These are phyloP conservation scores for Aspergillus hortae DNA, from an alignment of 2,329 filamentous ascomycete genomes.

Conservation along the genomic window DNA sequence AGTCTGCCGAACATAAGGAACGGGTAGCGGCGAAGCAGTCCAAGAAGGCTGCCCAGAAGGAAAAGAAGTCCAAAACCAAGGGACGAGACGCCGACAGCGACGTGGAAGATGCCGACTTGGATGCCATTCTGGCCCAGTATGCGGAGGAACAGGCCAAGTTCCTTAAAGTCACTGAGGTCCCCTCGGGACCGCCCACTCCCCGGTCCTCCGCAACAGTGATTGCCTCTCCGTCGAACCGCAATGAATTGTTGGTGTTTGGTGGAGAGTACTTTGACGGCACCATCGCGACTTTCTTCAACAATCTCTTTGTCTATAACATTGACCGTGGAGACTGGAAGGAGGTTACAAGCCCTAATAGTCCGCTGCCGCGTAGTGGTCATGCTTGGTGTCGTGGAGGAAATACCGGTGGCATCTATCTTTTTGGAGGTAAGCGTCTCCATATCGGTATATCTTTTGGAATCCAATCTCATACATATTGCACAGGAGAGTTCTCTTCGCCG, in stretches of 20 bases:
- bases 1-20: constrained; percentile 54
- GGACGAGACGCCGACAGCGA: constrained; percentile 73
- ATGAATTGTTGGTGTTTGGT: constrained; percentile 86
- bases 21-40: constrained; percentile 70
- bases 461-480: not conserved
- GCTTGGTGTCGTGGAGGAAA: constrained; percentile 92
- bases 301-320: constrained; percentile 67
- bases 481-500: constrained; percentile 85
- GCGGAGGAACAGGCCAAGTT: constrained; percentile 90
- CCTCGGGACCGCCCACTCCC: constrained; percentile 68
- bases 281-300: constrained; percentile 68
- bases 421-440: constrained; percentile 58
- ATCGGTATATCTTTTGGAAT: not conserved
- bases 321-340: constrained; percentile 86
- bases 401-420: constrained; percentile 79
- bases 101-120: constrained; percentile 87
- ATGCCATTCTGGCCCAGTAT: constrained; percentile 89
- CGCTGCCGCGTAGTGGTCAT: constrained; percentile 85
- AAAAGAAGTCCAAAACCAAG: constrained; percentile 75
- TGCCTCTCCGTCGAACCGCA: constrained; percentile 78
- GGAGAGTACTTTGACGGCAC: constrained; percentile 96
- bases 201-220: constrained; percentile 78
- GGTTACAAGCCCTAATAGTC: constrained; percentile 86
- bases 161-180: constrained; percentile 83
- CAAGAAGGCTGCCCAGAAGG: constrained; percentile 70